Conservation (phyloP, 352 stramenopile genomes). For the Nothophytophthora sp. region DNA sequence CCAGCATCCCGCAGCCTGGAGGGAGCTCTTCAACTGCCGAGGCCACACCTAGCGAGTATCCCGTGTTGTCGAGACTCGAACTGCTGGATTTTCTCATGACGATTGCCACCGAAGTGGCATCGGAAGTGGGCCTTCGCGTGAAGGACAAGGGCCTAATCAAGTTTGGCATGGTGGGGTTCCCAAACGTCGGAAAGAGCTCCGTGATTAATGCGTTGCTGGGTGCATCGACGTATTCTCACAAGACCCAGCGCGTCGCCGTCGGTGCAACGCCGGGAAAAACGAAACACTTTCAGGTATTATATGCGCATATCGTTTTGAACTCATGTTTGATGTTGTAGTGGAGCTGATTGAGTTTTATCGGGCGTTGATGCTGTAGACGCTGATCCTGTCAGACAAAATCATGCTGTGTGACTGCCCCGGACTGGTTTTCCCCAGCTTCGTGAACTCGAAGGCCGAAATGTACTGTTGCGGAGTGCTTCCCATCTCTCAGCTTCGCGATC, state of each 20-base stretch:
- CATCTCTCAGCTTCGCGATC: slow-evolving; percentile 98
- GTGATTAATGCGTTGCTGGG: slow-evolving; percentile 99
- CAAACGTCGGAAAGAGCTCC: slow-evolving; percentile 99
- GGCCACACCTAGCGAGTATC: slow-evolving; percentile 36
- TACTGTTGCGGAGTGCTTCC: slow-evolving; percentile 98
- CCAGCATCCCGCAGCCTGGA: slow-evolving; percentile 4
- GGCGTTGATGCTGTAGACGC: slow-evolving; percentile 66
- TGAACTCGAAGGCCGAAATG: slow-evolving; percentile 98
- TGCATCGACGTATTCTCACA: slow-evolving; percentile 95
- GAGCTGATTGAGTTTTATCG: slow-evolving; percentile 1
- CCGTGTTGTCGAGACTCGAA: slow-evolving; percentile 72
- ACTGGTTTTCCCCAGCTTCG: slow-evolving; percentile 99
- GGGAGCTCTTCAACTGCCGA: neutral
- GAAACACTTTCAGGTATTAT: slow-evolving; percentile 98
- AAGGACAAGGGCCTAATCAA: slow-evolving; percentile 88
- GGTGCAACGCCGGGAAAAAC: slow-evolving; percentile 99
- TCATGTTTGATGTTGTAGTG: slow-evolving; percentile 2
- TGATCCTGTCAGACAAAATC: slow-evolving; percentile 96
- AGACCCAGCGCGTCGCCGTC: slow-evolving; percentile 96
- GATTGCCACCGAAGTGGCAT: slow-evolving; percentile 56
- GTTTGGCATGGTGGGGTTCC: slow-evolving; percentile 99
- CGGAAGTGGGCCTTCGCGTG: slow-evolving; percentile 59
- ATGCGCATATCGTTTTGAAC: neutral
- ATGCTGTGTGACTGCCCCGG: slow-evolving; percentile 99
- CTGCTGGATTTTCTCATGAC: slow-evolving; percentile 70